Evolutionary conservation across 495 filamentous ascomycete genomes (phyloP).

Genomic region (Hypomontagnella submonticulosa): DNA sequence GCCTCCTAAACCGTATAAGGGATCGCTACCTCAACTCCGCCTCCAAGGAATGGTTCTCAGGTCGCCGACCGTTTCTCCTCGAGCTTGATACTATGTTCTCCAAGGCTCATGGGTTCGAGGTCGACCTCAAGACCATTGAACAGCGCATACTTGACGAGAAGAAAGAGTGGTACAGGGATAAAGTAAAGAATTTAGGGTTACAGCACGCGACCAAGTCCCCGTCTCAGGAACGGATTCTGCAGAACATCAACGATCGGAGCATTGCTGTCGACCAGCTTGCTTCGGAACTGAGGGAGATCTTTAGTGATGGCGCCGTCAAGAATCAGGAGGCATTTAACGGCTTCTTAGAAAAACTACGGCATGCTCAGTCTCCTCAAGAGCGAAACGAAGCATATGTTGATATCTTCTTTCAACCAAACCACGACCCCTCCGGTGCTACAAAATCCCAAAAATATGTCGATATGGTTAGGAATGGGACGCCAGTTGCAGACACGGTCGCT

Average conservation of each 20-base stretch:
- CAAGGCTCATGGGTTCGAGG: slow-evolving; percentile 50
- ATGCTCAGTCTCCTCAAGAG: slow-evolving; percentile 36
- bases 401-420: slow-evolving; percentile 48
- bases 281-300: slow-evolving; percentile 39
- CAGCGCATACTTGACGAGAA: slow-evolving; percentile 55
- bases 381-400: slow-evolving; percentile 48
- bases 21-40: slow-evolving; percentile 50
- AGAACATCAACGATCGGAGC: slow-evolving; percentile 43
- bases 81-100: slow-evolving; percentile 55
- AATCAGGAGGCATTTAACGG: slow-evolving; percentile 42
- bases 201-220: slow-evolving; percentile 40
- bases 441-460: slow-evolving; percentile 54
- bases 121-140: slow-evolving; percentile 53
- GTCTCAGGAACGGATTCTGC: slow-evolving; percentile 38
- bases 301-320: slow-evolving; percentile 36
- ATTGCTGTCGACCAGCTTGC: slow-evolving; percentile 43
- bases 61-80: slow-evolving; percentile 51
- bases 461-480: slow-evolving; percentile 48
- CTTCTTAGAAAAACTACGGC: slow-evolving; percentile 44
- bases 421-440: slow-evolving; percentile 31
- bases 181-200: slow-evolving; percentile 46
- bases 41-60: slow-evolving; percentile 57
- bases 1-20: slow-evolving; percentile 51
- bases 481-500: slow-evolving; percentile 53
- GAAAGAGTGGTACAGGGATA: slow-evolving; percentile 56